These are phyloP conservation scores for Aspergillus costaricaensis DNA, from an alignment of 2,329 filamentous ascomycete species.

Conservation along the genomic window DNA sequence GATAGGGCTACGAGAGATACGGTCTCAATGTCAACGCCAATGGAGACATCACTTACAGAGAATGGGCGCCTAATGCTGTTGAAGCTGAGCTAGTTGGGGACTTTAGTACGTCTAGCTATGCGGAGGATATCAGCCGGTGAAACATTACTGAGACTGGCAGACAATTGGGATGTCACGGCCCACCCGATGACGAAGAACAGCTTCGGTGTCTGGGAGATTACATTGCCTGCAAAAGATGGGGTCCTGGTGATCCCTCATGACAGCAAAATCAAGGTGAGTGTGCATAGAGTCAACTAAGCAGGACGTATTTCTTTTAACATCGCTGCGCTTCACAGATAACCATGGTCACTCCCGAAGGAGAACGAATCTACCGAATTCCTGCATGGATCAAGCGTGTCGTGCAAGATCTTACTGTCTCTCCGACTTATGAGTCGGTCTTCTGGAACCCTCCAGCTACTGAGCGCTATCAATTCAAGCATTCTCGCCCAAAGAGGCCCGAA, in stretches of 20 bases:
- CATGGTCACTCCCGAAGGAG: slow-evolving; percentile 74
- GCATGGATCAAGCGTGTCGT: slow-evolving; percentile 98
- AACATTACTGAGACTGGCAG: slow-evolving; percentile 49
- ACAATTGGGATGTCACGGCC: slow-evolving; percentile 81
- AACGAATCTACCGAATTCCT: slow-evolving; percentile 83
- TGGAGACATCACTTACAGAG: slow-evolving; percentile 85
- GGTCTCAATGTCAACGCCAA: slow-evolving; percentile 80
- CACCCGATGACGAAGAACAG: slow-evolving; percentile 84
- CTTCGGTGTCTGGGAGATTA: slow-evolving; percentile 86
- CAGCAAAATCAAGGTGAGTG: slow-evolving; percentile 85
- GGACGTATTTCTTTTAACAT: neutral
- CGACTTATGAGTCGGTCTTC: slow-evolving; percentile 91
- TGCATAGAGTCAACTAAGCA: neutral
- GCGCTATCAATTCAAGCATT: slow-evolving; percentile 81
- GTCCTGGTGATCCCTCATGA: slow-evolving; percentile 83
- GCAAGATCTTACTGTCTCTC: slow-evolving; percentile 85
- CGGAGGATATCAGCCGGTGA: slow-evolving; percentile 8
- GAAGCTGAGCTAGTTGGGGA: slow-evolving; percentile 88
- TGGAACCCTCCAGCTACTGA: slow-evolving; percentile 86
- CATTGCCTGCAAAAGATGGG: slow-evolving; percentile 71
- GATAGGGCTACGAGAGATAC: slow-evolving; percentile 79
- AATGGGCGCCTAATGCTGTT: slow-evolving; percentile 92
- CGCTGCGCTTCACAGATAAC: slow-evolving; percentile 63
- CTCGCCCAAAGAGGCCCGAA: slow-evolving; percentile 75
- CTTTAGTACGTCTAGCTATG: slow-evolving; percentile 67